Conservation (phyloP, 495 filamentous ascomycete genomes). For the Penicillium atrosanguineum region DNA sequence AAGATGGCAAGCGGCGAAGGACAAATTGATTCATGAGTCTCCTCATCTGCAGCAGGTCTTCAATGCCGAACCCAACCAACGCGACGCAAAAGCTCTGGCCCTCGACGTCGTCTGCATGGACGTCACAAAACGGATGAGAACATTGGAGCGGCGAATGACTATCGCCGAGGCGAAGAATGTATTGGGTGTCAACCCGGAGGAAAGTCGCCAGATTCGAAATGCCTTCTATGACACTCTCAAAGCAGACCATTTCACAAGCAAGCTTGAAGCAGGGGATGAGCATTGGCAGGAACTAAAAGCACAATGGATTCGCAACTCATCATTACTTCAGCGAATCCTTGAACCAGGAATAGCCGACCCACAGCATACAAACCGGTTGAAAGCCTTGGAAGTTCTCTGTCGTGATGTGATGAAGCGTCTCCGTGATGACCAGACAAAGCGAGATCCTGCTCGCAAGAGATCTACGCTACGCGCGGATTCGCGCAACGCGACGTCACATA, state of each 20-base stretch:
- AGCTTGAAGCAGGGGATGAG: conserved; percentile 66
- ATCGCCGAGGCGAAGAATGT: conserved; percentile 71
- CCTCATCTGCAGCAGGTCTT: conserved; percentile 67
- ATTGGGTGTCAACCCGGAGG: conserved; percentile 68
- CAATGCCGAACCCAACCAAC: conserved; percentile 44
- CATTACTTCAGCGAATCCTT: conserved; percentile 56
- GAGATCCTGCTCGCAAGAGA: conserved; percentile 54
- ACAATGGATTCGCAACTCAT: conserved; percentile 61
- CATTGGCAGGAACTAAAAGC: conserved; percentile 70
- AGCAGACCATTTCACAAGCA: conserved; percentile 69
- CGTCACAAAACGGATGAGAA: conserved; percentile 77
- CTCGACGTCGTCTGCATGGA: conserved; percentile 79
- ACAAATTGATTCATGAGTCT: conserved; percentile 62
- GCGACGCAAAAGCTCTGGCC: conserved; percentile 59
- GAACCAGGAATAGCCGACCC: conserved; percentile 54
- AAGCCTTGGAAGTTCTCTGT: conserved; percentile 66
- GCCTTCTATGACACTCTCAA: conserved; percentile 67
- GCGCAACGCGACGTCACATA: conserved; percentile 20
- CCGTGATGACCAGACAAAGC: conserved; percentile 62
- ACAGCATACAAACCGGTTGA: conserved; percentile 53
- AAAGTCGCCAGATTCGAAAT: conserved; percentile 63
- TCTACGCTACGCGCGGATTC: conserved; percentile 22
- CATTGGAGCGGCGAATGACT: conserved; percentile 58
- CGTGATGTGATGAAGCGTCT: conserved; percentile 74
- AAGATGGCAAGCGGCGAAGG: conserved; percentile 69